Conservation (phyloP, 2,329 filamentous ascomycete species). For the Exophiala dermatitidis region DNA sequence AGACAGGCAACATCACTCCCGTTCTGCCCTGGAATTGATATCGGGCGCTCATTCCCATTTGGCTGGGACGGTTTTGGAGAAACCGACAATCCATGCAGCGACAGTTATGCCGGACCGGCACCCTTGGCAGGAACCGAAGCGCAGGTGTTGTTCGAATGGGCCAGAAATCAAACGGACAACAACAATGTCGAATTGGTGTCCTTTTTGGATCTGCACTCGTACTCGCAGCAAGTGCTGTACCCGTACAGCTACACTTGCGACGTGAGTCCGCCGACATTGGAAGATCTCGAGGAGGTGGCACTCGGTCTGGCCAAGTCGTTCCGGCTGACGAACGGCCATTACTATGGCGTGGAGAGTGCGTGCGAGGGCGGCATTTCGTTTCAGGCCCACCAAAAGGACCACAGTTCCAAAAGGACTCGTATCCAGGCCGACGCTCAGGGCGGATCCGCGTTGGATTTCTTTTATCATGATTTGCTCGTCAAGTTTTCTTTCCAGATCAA, state of each 20-base stretch:
- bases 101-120: constrained; percentile 75
- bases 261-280: constrained; percentile 70
- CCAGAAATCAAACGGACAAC: constrained; percentile 64
- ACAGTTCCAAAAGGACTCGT: constrained; percentile 27
- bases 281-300: constrained; percentile 86
- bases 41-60: constrained; percentile 80
- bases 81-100: constrained; percentile 76
- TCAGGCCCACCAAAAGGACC: constrained; percentile 23
- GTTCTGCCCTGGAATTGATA: constrained; percentile 80
- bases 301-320: constrained; percentile 85
- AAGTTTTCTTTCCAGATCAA: constrained; percentile 90
- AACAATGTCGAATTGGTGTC: constrained; percentile 72
- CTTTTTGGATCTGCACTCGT: constrained; percentile 85
- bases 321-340: constrained; percentile 66
- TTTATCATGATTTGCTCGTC: constrained; percentile 78
- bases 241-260: constrained; percentile 83
- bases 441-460: constrained; percentile 87
- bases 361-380: constrained; percentile 67
- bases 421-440: constrained; percentile 65
- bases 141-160: constrained; percentile 69
- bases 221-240: constrained; percentile 89
- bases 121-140: constrained; percentile 82
- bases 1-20: constrained; percentile 72
- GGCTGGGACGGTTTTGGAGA: constrained; percentile 67
- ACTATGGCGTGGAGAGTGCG: constrained; percentile 71